phyloP scores from a whole-genome alignment of 345 rosid genomes.

The Litchi chinensis region DNA sequence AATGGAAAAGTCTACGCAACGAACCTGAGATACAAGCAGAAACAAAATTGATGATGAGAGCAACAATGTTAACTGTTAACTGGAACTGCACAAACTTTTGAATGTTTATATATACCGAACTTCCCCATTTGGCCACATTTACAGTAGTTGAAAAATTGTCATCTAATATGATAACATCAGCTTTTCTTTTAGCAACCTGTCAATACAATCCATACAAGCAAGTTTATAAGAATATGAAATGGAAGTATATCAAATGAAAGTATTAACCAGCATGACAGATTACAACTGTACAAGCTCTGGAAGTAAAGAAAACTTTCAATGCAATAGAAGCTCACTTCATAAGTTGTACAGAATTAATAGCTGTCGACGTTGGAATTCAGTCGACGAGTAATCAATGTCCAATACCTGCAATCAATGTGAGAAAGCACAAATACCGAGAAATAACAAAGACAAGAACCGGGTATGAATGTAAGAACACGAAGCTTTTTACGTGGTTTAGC shows the following conservation, averaged over 20 bases:
- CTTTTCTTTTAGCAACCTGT: slow-evolving; percentile 96
- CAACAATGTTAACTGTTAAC: slow-evolving; percentile 90
- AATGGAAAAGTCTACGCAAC: slow-evolving; percentile 9
- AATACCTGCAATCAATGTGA: too few species aligned
- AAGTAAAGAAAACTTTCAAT: not conserved
- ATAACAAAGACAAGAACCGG: too few species aligned
- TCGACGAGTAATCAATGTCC: too few species aligned
- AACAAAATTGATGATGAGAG: slow-evolving; percentile 74
- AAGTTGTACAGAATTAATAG: not conserved
- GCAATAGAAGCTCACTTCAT: not conserved
- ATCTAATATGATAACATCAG: slow-evolving; percentile 90
- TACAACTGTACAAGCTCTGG: not conserved
- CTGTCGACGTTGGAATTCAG: too few species aligned
- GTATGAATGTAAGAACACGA: too few species aligned
- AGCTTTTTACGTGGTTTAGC: too few species aligned
- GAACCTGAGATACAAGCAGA: slow-evolving; percentile 88
- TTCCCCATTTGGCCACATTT: slow-evolving; percentile 90
- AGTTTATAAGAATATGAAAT: not conserved
- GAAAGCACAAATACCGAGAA: too few species aligned
- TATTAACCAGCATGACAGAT: slow-evolving; percentile 6
- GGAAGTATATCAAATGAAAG: not conserved
- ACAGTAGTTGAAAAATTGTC: slow-evolving; percentile 86
- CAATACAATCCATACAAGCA: slow-evolving; percentile 8
- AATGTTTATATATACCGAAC: slow-evolving; percentile 90
- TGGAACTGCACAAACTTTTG: slow-evolving; percentile 99